Evolutionary conservation across 345 rosid genomes (phyloP).

Genomic region (Gossypium mustelinum): DNA sequence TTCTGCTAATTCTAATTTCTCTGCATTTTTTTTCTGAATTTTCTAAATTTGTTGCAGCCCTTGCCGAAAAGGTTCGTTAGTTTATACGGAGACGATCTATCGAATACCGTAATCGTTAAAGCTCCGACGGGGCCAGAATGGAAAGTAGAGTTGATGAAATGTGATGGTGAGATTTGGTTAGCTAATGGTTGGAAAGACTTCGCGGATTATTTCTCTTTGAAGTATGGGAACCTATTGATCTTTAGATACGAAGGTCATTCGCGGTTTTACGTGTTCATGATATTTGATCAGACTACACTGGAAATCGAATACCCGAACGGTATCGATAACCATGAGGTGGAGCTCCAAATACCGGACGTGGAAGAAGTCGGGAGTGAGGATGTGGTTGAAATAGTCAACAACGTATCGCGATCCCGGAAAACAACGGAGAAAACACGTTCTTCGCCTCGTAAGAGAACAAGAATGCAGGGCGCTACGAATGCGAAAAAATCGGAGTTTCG

Average conservation of each 20-base stretch:
- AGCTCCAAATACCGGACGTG: background rate
- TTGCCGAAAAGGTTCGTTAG: background rate
- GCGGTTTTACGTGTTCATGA: constrained; percentile 5
- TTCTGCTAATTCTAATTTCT: background rate
- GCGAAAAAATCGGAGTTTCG: background rate
- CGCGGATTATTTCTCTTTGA: constrained; percentile 10
- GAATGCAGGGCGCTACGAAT: background rate
- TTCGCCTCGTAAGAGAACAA: background rate
- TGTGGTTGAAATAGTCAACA: background rate
- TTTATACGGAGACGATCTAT: background rate
- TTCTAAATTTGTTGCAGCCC: background rate
- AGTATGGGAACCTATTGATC: constrained; percentile 1
- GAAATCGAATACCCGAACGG: constrained; percentile 5
- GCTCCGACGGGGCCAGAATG: background rate
- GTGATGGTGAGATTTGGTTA: constrained; percentile 5
- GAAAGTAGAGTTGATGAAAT: background rate
- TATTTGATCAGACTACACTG: constrained; percentile 9
- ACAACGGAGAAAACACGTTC: background rate
- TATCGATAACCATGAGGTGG: no score
- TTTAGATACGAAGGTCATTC: constrained; percentile 13
- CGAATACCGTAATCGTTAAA: background rate
- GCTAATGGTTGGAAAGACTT: constrained; percentile 19
- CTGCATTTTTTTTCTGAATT: no score
- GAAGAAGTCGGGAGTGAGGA: background rate
- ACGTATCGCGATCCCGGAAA: background rate